phyloP scores from a whole-genome alignment of 371 early-diverging fungal genomes.

The Cokeromyces recurvatus region DNA sequence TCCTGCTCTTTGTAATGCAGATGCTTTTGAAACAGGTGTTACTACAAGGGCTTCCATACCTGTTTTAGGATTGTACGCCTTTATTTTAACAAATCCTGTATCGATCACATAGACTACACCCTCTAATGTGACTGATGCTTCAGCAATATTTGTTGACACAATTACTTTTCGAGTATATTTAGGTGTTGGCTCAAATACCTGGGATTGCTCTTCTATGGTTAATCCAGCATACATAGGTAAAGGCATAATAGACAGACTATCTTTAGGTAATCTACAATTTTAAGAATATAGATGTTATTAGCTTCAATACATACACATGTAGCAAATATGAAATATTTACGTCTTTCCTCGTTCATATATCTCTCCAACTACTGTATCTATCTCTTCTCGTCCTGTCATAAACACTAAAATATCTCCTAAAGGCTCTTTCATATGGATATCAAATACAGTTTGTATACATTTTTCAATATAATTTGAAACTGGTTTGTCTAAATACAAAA shows the following conservation, averaged over 20 bases:
- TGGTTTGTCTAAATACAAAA: slow-evolving; percentile 57
- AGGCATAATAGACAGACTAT: slow-evolving; percentile 48
- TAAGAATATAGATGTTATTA: background rate
- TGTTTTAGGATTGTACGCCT: slow-evolving; percentile 59
- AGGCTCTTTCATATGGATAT: slow-evolving; percentile 61
- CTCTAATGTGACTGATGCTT: slow-evolving; percentile 86
- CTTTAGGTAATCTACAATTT: slow-evolving; percentile 26
- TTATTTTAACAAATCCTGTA: slow-evolving; percentile 77
- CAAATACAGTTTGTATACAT: slow-evolving; percentile 58
- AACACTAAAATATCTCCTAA: slow-evolving; percentile 83
- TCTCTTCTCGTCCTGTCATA: slow-evolving; percentile 82
- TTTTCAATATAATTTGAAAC: slow-evolving; percentile 58
- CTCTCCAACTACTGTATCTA: slow-evolving; percentile 61
- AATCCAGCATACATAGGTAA: slow-evolving; percentile 78
- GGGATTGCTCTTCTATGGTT: slow-evolving; percentile 60
- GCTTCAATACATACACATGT: background rate
- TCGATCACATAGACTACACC: slow-evolving; percentile 85
- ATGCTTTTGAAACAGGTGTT: slow-evolving; percentile 63
- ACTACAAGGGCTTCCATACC: slow-evolving; percentile 60
- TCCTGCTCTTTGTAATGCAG: slow-evolving; percentile 78
- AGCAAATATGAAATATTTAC: no score
- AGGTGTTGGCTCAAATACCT: slow-evolving; percentile 66
- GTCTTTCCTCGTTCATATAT: slow-evolving; percentile 48
- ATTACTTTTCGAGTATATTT: slow-evolving; percentile 73
- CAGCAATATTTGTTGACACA: slow-evolving; percentile 77